Base-by-base conservation (phyloP, 768 basidiomycete genomes). In the Roridomyces roridus region DNA sequence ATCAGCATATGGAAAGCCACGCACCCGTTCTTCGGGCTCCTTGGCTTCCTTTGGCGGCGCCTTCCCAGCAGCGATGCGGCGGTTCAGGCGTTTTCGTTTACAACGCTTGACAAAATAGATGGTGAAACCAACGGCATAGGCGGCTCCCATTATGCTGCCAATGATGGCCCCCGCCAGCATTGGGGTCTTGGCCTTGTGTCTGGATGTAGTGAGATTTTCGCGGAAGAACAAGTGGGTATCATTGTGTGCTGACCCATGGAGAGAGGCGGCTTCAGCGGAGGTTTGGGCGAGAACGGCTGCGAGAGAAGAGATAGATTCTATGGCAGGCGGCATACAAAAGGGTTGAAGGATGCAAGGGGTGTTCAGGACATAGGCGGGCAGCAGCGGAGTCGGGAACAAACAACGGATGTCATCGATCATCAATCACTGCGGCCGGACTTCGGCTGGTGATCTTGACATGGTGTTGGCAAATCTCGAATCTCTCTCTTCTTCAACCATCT, bases 131-230 rank as follows among this genome's bases (percentile, higher is more conserved):
- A 86, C 77, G 43, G 80, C 76, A 79, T 84, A 85, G 11, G 75
- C 80, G 24, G 85, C 52, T 46, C 74, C 74, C 64, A 86, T 74
- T 25, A 80, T 65, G 12, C 77, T 76, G 35, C 85, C 86, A 55
- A 84, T 84, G 52, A 86, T 74, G 50, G 75, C 74, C 20, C 86
- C 86, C 11, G 86, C 84, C 60, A 87, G 79, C 55, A 86, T 79
- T 29, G 86, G 86, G 8, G 85, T 87, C 62, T 80, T 75, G 0
- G 83, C 78, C 55, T 78, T 81, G 49, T 81, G 76, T 41, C 84
- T 87, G 53, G n/a, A 20, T 40, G 31, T 40, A 35, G 46, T 35
- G 31, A 25, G 40, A 17, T 28, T 25, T 29, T 12, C 18, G 31
- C 15, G 31, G 47, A 24, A 52, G 35, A 18, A 54, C 23, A 35